A percentile compares a stretch with the other conserved stretches of the same genome.
These are phyloP conservation scores for Arachnomyces sp. DNA, from an alignment of 2,329 filamentous ascomycete species.

Conservation along the genomic window DNA sequence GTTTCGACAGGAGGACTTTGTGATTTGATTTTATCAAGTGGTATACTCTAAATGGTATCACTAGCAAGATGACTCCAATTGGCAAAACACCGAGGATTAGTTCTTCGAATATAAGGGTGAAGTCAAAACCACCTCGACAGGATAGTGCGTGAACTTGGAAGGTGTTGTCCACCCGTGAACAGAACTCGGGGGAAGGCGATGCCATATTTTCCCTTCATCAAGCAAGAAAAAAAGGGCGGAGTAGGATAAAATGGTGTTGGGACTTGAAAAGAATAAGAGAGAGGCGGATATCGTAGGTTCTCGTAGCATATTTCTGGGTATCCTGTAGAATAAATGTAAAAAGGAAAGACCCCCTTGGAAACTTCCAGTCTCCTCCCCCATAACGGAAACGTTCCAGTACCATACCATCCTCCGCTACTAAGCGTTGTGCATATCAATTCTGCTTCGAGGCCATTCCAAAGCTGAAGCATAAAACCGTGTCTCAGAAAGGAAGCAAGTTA, in stretches of 20 bases:
- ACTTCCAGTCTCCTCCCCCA: too few relatives aligned
- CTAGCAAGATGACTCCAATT: slow-evolving; percentile 27
- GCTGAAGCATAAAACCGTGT: too few relatives aligned
- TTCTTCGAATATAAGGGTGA: slow-evolving; percentile 42
- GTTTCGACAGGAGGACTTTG: slow-evolving; percentile 27
- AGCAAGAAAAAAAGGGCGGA: slow-evolving; percentile 15
- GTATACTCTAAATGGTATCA: slow-evolving; percentile 27
- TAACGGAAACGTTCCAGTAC: too few relatives aligned
- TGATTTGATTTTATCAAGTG: slow-evolving; percentile 27
- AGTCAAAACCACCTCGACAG: slow-evolving; percentile 37
- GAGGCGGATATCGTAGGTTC: too few relatives aligned
- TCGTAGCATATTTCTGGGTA: too few relatives aligned
- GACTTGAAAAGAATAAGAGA: neutral
- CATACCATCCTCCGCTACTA: too few relatives aligned
- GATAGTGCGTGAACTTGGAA: slow-evolving; percentile 25
- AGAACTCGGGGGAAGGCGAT: slow-evolving; percentile 17
- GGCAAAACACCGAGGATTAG: slow-evolving; percentile 32
- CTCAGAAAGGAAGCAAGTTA: too few relatives aligned
- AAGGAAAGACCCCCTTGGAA: too few relatives aligned
- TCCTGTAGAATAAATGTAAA: too few relatives aligned
- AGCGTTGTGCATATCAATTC: too few relatives aligned
- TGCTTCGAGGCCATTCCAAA: too few relatives aligned
- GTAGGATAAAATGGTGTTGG: slow-evolving; percentile 7
- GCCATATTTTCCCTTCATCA: slow-evolving; percentile 21
- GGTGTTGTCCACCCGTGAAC: slow-evolving; percentile 28